Evolutionary conservation across 768 basidiomycete genomes (phyloP).

Genomic region (Butyriboletus loyo): DNA sequence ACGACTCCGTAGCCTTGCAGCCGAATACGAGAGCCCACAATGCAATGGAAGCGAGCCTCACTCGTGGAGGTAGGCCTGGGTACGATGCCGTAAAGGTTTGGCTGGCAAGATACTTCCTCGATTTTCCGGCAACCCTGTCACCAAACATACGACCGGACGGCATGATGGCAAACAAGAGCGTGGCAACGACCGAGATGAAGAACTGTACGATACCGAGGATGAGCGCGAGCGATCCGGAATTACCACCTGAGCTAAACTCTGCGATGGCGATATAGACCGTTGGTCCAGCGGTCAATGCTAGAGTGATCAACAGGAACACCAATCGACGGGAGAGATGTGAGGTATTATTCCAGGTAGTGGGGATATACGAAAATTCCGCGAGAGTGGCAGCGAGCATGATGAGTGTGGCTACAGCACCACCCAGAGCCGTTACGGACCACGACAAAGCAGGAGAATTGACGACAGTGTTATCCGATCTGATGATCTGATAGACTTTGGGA

Average conservation of each 20-base stretch:
- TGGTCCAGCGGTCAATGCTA: constrained; percentile 88
- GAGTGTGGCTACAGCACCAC: constrained; percentile 90
- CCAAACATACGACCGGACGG: constrained; percentile 99
- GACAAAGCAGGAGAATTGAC: constrained; percentile 72
- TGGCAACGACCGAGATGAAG: constrained; percentile 84
- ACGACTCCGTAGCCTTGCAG: constrained; percentile 95
- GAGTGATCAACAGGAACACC: constrained; percentile 84
- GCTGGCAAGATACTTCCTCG: constrained; percentile 94
- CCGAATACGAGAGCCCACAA: constrained; percentile 94
- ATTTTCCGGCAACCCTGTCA: constrained; percentile 93
- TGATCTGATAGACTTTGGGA: constrained; percentile 71
- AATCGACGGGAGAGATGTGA: constrained; percentile 92
- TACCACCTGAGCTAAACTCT: constrained; percentile 54
- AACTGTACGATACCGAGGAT: constrained; percentile 97
- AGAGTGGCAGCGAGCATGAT: constrained; percentile 97
- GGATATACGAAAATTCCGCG: constrained; percentile 96
- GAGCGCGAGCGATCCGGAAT: constrained; percentile 70
- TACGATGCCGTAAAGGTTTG: constrained; percentile 99
- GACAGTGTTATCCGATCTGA: constrained; percentile 31
- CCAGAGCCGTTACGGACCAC: constrained; percentile 93
- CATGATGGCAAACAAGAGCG: constrained; percentile 84
- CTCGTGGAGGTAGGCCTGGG: constrained; percentile 57
- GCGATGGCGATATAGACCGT: constrained; percentile 93
- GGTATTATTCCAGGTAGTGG: constrained; percentile 98
- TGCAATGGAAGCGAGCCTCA: constrained; percentile 73